Evolutionary conservation across 371 early-diverging fungal genomes (phyloP), one percentile per base, ranked within the genome.

Genomic region (Smittium culicis): DNA sequence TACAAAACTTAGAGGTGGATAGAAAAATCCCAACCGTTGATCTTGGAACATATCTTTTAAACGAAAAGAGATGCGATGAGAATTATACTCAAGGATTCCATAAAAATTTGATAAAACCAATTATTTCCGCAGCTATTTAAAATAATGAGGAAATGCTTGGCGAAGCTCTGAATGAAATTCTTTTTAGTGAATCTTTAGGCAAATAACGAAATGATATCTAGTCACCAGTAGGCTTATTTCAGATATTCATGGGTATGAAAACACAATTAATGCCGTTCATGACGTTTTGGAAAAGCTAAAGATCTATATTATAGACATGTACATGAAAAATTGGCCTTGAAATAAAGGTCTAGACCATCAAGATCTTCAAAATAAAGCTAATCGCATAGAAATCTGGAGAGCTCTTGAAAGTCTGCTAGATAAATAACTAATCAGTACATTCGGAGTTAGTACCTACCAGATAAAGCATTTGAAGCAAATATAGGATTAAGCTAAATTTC

Each of bases 321-420:
- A 91, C 61, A 79, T 95, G 34, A 88, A 93, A 33, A 94, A 95
- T 69, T 95, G 93, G 92, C 93, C 94, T n/a, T 91, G 84, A 11
- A 60, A 5, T 11, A 34, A 14, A 56, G 65, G 11, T 70, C 73
- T 11, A 68, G 68, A 8, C 62, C 14, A 35, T 61, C 54, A 3
- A 72, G 56, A 0, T 65, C 76, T 14, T 71, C 76, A 58, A 30
- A 79, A 83, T 67, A 66, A 73, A 5, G 58, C 60, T 54, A 80
- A 83, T 68, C 79, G 88, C 17, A 71, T 64, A 45, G 83, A 74
- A 34, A 81, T 86, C 57, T 91, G 89, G 88, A 73, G 72, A 34
- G 87, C 86, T 0, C 80, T 94, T 62, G 90, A 91, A 71, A 67
- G 68, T n/a, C 73, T 84, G 64, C 80, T 86, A 66, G 67, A 65